Evolutionary conservation across 2,329 filamentous ascomycete species (phyloP), one percentile per base, ranked within the genome.

Genomic region (Aureobasidium sp.): DNA sequence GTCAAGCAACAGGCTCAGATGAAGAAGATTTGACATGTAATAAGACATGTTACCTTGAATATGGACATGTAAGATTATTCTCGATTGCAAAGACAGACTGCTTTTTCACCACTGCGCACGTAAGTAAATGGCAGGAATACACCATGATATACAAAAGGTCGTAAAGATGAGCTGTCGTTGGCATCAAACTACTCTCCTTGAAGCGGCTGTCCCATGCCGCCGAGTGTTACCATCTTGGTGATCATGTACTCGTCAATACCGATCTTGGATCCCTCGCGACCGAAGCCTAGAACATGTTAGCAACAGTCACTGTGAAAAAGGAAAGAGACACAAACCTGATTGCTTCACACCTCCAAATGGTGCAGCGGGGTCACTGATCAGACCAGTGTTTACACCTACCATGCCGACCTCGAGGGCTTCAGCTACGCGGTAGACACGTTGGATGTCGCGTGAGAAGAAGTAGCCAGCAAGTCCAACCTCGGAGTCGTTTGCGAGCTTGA

Each of bases 391-490:
- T 35, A 78, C 68, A 53, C 88, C 88, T 1, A 94, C 81, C 89
- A 94, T 94, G 50, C 88, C 89, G 1, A 91, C 86, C 66, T 94
- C 86, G 34, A 94, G 72, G 14, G 79, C 77, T 62, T 84, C 80
- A 0, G 80, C 79, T 38, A 84, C 74, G 38, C 80, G 70, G 68
- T 81, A 83, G 54, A 77, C 73, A 24, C 81, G 70, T 60, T 77
- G 74, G 4, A 84, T 63, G 59, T 83, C 79, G 40, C 70, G 73
- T 58, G 77, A 90, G 76, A 88, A 97, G 74, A 98, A 95, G 73
- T 97, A 97, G 1, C 88, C 91, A 0, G 91, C 93, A 30, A 98
- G 77, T 1, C 93, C 93, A 32, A 97, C 90, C 49, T 91, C 84
- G 1, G 88, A 77, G 37, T 74, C 70, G 70, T 98, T 98, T 3